These are phyloP conservation scores for Phoma herbarum DNA, from an alignment of 2,329 filamentous ascomycete species.

Conservation along the genomic window DNA sequence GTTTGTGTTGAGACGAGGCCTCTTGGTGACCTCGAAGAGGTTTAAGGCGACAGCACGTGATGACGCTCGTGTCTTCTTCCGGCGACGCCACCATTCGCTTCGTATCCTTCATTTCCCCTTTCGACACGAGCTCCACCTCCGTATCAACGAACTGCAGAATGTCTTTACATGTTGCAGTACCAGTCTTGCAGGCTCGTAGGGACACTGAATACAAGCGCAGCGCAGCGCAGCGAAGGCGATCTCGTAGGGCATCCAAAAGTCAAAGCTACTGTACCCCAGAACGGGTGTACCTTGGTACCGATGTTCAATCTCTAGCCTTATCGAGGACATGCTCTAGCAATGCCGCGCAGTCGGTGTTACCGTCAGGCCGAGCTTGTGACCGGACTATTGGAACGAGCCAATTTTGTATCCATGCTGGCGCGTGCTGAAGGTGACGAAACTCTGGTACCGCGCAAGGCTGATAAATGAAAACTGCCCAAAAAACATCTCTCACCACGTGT, in stretches of 20 bases:
- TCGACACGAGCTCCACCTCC: neutral
- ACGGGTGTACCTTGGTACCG: neutral
- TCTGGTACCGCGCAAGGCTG: constrained; percentile 16
- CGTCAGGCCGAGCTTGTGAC: constrained; percentile 8
- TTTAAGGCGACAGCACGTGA: neutral
- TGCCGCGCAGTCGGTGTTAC: constrained; percentile 12
- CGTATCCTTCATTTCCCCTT: constrained; percentile 14
- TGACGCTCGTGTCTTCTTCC: neutral
- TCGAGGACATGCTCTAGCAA: constrained; percentile 1
- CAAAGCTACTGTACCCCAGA: neutral
- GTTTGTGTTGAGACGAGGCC: constrained; percentile 5
- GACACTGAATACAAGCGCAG: neutral
- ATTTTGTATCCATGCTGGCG: constrained; percentile 3
- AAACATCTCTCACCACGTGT: constrained; percentile 11
- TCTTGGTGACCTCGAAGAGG: neutral
- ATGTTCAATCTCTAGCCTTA: neutral
- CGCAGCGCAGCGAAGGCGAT: no score
- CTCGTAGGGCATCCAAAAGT: neutral
- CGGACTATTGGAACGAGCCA: constrained; percentile 20
- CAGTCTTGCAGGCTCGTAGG: neutral
- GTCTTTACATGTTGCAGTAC: neutral
- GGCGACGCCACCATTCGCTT: constrained; percentile 15
- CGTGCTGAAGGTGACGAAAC: constrained; percentile 7
- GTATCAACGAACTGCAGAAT: neutral
- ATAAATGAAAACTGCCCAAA: neutral